Percentiles rank a stretch among this genome's conserved stretches.
These are phyloP conservation scores for Nitzschia inconspicua DNA, from an alignment of 108 stramenopile species.

Conservation along the genomic window DNA sequence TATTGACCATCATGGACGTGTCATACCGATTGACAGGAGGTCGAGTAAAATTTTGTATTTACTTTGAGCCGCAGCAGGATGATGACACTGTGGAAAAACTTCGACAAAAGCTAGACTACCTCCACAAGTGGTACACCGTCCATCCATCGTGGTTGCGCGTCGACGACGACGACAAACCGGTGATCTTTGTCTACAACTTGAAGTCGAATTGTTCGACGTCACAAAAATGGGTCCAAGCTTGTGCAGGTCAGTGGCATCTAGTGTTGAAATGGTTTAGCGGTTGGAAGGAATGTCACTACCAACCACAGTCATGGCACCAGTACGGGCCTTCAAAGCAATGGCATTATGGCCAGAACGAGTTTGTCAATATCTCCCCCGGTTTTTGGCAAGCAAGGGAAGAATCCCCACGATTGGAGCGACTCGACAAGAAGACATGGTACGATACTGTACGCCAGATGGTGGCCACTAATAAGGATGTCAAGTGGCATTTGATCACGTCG, in stretches of 20 bases:
- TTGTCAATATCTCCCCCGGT: slow-evolving; percentile 19
- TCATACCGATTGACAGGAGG: neutral
- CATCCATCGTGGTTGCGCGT: slow-evolving; percentile 17
- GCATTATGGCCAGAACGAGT: neutral
- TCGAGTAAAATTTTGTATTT: slow-evolving; percentile 5
- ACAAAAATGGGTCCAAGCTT: slow-evolving; percentile 10
- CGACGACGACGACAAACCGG: slow-evolving; percentile 1
- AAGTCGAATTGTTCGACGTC: neutral
- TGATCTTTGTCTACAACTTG: slow-evolving; percentile 22
- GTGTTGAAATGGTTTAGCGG: slow-evolving; percentile 14
- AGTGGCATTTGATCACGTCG: slow-evolving; percentile 23
- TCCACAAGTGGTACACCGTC: slow-evolving; percentile 18
- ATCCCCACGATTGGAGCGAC: neutral
- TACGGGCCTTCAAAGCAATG: slow-evolving; percentile 10
- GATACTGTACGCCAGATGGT: slow-evolving; percentile 12
- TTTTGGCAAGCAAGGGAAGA: slow-evolving; percentile 17
- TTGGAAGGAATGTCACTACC: slow-evolving; percentile 5
- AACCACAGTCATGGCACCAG: slow-evolving; percentile 24
- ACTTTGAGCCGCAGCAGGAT: neutral
- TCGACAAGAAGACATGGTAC: neutral
- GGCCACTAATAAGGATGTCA: neutral
- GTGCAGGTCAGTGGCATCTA: slow-evolving; percentile 18
- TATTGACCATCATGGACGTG: slow-evolving; percentile 5
- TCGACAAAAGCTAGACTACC: slow-evolving; percentile 6
- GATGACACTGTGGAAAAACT: neutral